phyloP scores from a whole-genome alignment of 352 stramenopile genomes.

The Pythium monospermum region DNA sequence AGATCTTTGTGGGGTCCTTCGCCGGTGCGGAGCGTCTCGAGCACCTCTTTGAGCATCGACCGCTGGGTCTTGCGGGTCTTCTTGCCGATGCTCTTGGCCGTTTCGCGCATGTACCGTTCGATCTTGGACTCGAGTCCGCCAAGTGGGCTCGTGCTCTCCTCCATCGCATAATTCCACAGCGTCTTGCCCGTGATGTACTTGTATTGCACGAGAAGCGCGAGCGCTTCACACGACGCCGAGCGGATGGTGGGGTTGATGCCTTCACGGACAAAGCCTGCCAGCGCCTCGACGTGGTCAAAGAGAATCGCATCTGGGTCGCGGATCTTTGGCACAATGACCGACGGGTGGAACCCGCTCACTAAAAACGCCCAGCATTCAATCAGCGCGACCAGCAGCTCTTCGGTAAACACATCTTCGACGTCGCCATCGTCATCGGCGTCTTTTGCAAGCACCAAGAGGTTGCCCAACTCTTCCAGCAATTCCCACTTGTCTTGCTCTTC shows the following conservation, averaged over 20 bases:
- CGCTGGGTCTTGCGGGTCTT: slow-evolving; percentile 64
- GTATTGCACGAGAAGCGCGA: slow-evolving; percentile 58
- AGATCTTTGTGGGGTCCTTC: slow-evolving; percentile 51
- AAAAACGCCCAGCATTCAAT: slow-evolving; percentile 70
- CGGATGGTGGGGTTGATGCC: slow-evolving; percentile 37
- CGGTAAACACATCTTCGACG: slow-evolving; percentile 37
- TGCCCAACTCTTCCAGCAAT: slow-evolving; percentile 42
- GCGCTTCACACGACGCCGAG: slow-evolving; percentile 42
- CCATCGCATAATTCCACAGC: slow-evolving; percentile 44
- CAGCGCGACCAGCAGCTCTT: slow-evolving; percentile 41
- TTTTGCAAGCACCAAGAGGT: slow-evolving; percentile 34
- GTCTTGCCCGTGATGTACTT: slow-evolving; percentile 40
- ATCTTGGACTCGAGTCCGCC: slow-evolving; percentile 49
- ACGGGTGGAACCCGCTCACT: slow-evolving; percentile 39
- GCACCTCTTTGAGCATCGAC: slow-evolving; percentile 62
- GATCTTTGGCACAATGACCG: slow-evolving; percentile 40
- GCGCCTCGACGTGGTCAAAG: slow-evolving; percentile 41
- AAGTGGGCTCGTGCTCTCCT: slow-evolving; percentile 34
- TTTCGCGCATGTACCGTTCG: slow-evolving; percentile 52
- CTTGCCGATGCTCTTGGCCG: slow-evolving; percentile 66
- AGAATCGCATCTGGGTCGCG: slow-evolving; percentile 43
- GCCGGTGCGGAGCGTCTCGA: slow-evolving; percentile 52
- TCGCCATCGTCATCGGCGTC: slow-evolving; percentile 42
- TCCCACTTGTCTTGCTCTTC: slow-evolving; percentile 64
- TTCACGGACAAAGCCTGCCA: slow-evolving; percentile 47